A percentile compares a stretch with the other conserved stretches of the same genome.
phyloP scores from a whole-genome alignment of 768 basidiomycete genomes.

The Naematelia encephala region DNA sequence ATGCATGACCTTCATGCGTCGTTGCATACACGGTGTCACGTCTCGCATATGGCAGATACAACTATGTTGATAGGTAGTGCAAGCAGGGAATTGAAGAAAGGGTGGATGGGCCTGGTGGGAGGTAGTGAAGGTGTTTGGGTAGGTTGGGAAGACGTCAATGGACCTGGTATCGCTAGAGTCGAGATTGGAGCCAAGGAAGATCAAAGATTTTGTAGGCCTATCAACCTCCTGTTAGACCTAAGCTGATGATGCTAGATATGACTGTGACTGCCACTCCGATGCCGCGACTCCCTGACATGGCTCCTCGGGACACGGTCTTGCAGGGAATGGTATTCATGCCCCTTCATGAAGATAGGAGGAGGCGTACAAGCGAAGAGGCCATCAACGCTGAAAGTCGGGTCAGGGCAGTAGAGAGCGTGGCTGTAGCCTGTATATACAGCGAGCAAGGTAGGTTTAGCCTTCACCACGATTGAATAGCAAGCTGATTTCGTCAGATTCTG shows the following conservation, averaged over 20 bases:
- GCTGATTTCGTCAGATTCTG: too few species aligned
- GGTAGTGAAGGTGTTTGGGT: constrained; percentile 33
- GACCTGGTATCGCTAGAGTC: constrained; percentile 18
- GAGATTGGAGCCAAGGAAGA: constrained; percentile 23
- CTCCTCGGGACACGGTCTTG: background rate
- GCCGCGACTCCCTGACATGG: background rate
- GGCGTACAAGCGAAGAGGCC: background rate
- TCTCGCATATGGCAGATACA: constrained; percentile 2
- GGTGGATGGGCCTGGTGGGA: constrained; percentile 28
- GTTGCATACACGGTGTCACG: constrained; percentile 21
- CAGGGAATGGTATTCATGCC: constrained; percentile 24
- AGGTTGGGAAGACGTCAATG: constrained; percentile 20
- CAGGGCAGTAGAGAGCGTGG: background rate
- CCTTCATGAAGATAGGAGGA: background rate
- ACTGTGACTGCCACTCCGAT: background rate
- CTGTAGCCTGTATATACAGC: background rate
- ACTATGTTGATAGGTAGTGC: constrained; percentile 10
- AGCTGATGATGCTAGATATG: background rate
- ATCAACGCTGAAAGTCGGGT: background rate
- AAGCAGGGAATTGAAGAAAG: constrained; percentile 13
- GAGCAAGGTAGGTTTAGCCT: background rate
- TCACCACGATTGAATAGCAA: background rate
- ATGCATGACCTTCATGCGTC: constrained; percentile 25
- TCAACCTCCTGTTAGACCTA: constrained; percentile 1
- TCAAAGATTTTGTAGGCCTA: constrained; percentile 28